A percentile compares a stretch with the other conserved stretches of the same genome.
Conservation (phyloP, 1,139 yeast species). For the Scheffersomyces parashehatae region DNA sequence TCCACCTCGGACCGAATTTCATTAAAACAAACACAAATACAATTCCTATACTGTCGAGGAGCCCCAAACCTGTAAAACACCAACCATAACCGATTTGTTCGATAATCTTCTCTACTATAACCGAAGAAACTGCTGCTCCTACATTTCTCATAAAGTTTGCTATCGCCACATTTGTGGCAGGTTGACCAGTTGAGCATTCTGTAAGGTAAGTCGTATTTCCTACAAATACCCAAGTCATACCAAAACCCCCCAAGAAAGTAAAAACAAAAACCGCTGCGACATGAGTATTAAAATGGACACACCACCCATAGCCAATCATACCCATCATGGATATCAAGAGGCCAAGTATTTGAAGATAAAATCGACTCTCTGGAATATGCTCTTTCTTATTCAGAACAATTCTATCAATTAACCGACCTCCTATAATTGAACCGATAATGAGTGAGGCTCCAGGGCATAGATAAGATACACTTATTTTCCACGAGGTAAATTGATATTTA, state of each 20-base stretch:
- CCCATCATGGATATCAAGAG: constrained; percentile 47
- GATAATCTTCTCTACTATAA: constrained; percentile 41
- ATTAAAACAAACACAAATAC: constrained; percentile 24
- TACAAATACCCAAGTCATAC: constrained; percentile 62
- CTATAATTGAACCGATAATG: constrained; percentile 49
- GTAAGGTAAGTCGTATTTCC: constrained; percentile 58
- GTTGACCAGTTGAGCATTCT: constrained; percentile 51
- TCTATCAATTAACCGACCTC: constrained; percentile 53
- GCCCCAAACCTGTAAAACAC: constrained; percentile 58
- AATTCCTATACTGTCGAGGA: constrained; percentile 38
- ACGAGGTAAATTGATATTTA: constrained; percentile 35
- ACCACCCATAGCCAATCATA: constrained; percentile 58
- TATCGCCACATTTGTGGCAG: constrained; percentile 58
- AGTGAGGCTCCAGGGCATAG: constrained; percentile 57
- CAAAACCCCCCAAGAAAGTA: constrained; percentile 51
- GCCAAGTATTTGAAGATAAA: constrained; percentile 48
- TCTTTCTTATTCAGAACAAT: constrained; percentile 23
- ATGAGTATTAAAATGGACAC: constrained; percentile 43
- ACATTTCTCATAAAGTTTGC: constrained; percentile 56
- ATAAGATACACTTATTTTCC: constrained; percentile 48
- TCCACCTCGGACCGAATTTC: constrained; percentile 29
- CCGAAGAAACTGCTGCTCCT: constrained; percentile 59
- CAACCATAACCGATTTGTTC: constrained; percentile 54
- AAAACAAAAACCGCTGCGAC: constrained; percentile 45
- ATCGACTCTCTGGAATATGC: constrained; percentile 48